Evolutionary conservation across 2,329 filamentous ascomycete genomes (phyloP).

Genomic region (Penicillium sp.): DNA sequence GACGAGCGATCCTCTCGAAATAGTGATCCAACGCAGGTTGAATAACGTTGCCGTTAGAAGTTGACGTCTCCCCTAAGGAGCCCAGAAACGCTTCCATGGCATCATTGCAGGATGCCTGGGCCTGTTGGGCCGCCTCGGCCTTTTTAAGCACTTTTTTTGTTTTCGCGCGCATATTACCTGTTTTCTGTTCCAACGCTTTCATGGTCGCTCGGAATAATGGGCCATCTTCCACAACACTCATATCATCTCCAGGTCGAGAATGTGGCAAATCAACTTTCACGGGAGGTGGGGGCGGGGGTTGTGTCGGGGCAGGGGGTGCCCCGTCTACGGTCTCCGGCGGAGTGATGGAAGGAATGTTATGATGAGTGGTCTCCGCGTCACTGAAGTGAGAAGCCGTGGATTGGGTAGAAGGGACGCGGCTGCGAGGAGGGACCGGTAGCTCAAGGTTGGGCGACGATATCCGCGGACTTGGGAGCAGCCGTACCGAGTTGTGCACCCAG

Average conservation of each 20-base stretch:
- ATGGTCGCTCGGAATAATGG: slow-evolving; percentile 95
- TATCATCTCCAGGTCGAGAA: slow-evolving; percentile 81
- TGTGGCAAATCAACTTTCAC: slow-evolving; percentile 88
- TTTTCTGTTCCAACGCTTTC: slow-evolving; percentile 95
- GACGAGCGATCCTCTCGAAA: slow-evolving; percentile 92
- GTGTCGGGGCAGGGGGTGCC: slow-evolving; percentile 20
- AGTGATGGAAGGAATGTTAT: slow-evolving; percentile 25
- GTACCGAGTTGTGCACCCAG: slow-evolving; percentile 74
- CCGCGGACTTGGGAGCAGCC: slow-evolving; percentile 51
- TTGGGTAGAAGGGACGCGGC: slow-evolving; percentile 81
- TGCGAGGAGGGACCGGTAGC: slow-evolving; percentile 69
- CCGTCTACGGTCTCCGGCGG: slow-evolving; percentile 33
- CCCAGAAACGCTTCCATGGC: slow-evolving; percentile 80
- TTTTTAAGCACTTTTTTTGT: slow-evolving; percentile 96
- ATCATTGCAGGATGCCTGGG: slow-evolving; percentile 82
- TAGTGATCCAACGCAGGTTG: slow-evolving; percentile 96
- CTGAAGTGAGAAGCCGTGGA: slow-evolving; percentile 83
- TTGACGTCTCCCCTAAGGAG: slow-evolving; percentile 80
- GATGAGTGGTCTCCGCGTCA: slow-evolving; percentile 58
- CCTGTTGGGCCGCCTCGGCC: slow-evolving; percentile 81
- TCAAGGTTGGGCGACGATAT: slow-evolving; percentile 73
- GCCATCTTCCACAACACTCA: slow-evolving; percentile 83
- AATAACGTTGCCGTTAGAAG: slow-evolving; percentile 93
- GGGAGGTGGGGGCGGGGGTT: slow-evolving; percentile 24
- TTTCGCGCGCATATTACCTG: slow-evolving; percentile 84